Evolutionary conservation across 257 asterid species (phyloP).

Genomic region (Solanum lycopersicoides): DNA sequence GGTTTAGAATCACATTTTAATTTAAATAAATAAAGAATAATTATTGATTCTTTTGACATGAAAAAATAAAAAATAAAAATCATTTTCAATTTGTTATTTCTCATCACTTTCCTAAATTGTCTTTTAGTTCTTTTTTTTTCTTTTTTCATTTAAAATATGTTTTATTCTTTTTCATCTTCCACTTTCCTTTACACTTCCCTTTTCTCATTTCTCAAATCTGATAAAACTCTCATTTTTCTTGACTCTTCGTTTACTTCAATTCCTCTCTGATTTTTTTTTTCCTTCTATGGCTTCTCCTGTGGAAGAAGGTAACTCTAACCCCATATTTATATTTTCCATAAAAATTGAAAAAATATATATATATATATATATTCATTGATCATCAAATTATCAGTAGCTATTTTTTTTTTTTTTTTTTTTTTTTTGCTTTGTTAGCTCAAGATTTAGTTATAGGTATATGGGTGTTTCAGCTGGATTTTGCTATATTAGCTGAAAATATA

Average conservation of each 20-base stretch:
- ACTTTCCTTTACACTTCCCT: conserved; percentile 7
- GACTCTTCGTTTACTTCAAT: neutral
- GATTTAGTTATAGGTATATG: neutral
- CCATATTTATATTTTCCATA: neutral
- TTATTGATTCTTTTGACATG: neutral
- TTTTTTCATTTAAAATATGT: neutral
- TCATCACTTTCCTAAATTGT: conserved; percentile 16
- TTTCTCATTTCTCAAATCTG: conserved; percentile 4
- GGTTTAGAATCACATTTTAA: neutral
- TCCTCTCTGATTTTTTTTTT: neutral
- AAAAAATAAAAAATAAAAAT: too few relatives aligned
- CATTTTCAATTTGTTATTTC: neutral
- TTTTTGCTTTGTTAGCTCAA: neutral
- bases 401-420: neutral
- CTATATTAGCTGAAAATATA: neutral
- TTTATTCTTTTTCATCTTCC: neutral
- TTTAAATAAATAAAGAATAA: neutral
- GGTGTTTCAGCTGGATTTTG: neutral
- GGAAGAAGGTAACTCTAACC: conserved; percentile 3
- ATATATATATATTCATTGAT: neutral
- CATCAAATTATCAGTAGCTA: neutral
- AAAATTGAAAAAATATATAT: neutral
- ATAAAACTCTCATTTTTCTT: neutral
- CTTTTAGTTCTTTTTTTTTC: neutral
- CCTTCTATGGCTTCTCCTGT: conserved; percentile 11